Percentiles rank a stretch among this genome's conserved stretches.
Conservation (phyloP, 345 rosid species). For the Psidium guajava region DNA sequence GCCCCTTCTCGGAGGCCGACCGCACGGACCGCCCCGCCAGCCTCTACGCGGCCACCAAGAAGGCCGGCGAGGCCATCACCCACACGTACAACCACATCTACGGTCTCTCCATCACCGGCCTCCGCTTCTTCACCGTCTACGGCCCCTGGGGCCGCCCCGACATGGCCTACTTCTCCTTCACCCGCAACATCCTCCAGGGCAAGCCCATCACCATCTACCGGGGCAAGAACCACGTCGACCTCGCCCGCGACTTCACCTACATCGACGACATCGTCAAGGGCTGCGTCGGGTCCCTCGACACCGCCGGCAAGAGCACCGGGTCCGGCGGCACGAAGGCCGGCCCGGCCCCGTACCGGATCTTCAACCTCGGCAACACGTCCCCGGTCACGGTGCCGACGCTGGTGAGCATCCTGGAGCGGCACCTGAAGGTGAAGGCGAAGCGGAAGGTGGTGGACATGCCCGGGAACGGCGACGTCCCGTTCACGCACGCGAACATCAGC, state of each 20-base stretch:
- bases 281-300: constrained; percentile 19
- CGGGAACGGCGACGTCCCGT: constrained; percentile 32
- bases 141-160: constrained; percentile 32
- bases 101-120: constrained; percentile 23
- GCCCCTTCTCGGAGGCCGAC: constrained; percentile 19
- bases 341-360: constrained; percentile 21
- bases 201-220: constrained; percentile 26
- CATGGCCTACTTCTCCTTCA: constrained; percentile 28
- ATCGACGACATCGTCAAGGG: constrained; percentile 28
- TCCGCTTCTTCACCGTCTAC: constrained; percentile 28
- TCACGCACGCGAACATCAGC: constrained; percentile 25
- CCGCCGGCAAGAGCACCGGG: constrained; percentile 23
- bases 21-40: constrained; percentile 14
- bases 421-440: constrained; percentile 24
- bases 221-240: constrained; percentile 19
- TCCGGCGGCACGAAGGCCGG: constrained; percentile 25
- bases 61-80: constrained; percentile 27
- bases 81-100: constrained; percentile 32
- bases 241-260: constrained; percentile 27
- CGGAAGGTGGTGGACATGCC: constrained; percentile 19
- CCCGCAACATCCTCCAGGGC: constrained; percentile 21
- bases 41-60: constrained; percentile 25
- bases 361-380: constrained; percentile 24
- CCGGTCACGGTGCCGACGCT: constrained; percentile 27
- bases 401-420: constrained; percentile 18